Percentiles rank a stretch among this genome's conserved stretches.
Conservation (phyloP, 2,329 filamentous ascomycete genomes). For the Venturia effusa region DNA sequence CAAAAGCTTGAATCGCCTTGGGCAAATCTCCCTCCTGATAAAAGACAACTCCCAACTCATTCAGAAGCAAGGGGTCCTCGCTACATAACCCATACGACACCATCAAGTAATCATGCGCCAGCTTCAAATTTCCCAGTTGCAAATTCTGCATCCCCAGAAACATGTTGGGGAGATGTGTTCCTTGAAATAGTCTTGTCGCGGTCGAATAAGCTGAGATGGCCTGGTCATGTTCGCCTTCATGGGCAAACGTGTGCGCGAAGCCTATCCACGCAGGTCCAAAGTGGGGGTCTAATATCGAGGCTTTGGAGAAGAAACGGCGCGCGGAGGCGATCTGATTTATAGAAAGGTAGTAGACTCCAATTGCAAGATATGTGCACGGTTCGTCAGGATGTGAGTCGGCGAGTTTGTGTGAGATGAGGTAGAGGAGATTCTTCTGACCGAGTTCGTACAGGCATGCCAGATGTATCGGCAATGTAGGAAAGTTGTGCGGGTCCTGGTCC, state of each 20-base stretch:
- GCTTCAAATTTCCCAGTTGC: constrained; percentile 83
- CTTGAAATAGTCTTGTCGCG: constrained; percentile 87
- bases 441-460: constrained; percentile 86
- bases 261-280: constrained; percentile 98
- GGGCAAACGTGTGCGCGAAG: constrained; percentile 95
- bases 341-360: constrained; percentile 87
- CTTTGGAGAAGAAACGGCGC: constrained; percentile 91
- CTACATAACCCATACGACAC: constrained; percentile 76
- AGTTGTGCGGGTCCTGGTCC: constrained; percentile 77
- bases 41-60: constrained; percentile 92
- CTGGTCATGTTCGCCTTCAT: constrained; percentile 95
- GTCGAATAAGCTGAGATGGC: constrained; percentile 97
- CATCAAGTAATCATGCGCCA: constrained; percentile 89
- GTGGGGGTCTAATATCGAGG: constrained; percentile 93
- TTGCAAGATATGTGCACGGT: constrained; percentile 84
- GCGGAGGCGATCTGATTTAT: constrained; percentile 88
- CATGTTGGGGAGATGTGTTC: constrained; percentile 87
- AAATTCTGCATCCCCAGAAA: constrained; percentile 99
- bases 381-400: constrained; percentile 87
- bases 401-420: constrained; percentile 83
- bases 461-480: constrained; percentile 79
- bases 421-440: constrained; percentile 74
- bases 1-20: constrained; percentile 68
- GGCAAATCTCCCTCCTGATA: constrained; percentile 78
- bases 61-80: constrained; percentile 74